A percentile compares a stretch with the other conserved stretches of the same genome.
phyloP scores from a whole-genome alignment of 2,329 filamentous ascomycete species.

The Colletotrichum eleusines region DNA sequence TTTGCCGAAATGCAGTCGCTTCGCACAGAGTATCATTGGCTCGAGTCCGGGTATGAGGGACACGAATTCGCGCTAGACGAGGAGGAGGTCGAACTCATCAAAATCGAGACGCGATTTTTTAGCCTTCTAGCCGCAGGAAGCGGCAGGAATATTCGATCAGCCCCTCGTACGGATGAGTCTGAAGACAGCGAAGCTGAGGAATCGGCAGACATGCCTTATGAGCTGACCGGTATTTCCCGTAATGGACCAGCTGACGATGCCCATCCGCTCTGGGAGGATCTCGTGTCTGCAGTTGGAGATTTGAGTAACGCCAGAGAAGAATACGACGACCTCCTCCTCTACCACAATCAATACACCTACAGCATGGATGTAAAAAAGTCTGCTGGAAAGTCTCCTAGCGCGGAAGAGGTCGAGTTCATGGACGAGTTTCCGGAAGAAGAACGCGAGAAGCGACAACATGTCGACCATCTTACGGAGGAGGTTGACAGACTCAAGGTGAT shows the following conservation, averaged over 20 bases:
- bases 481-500: conserved; percentile 52
- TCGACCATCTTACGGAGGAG: conserved; percentile 51
- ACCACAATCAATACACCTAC: conserved; percentile 54
- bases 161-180: conserved; percentile 11
- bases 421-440: conserved; percentile 56
- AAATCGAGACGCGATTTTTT: conserved; percentile 55
- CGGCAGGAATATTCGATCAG: conserved; percentile 4
- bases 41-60: conserved; percentile 54
- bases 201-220: conserved; percentile 47
- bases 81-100: conserved; percentile 51
- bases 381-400: conserved; percentile 47
- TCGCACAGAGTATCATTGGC: conserved; percentile 53
- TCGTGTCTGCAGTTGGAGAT: conserved; percentile 59
- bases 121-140: conserved; percentile 48
- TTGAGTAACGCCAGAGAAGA: conserved; percentile 62
- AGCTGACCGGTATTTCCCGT: conserved; percentile 52
- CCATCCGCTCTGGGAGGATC: conserved; percentile 61
- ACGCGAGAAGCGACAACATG: conserved; percentile 48
- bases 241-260: conserved; percentile 54
- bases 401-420: conserved; percentile 59
- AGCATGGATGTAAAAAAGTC: conserved; percentile 51
- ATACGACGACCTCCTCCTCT: conserved; percentile 57
- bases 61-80: conserved; percentile 52
- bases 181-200: conserved; percentile 34
- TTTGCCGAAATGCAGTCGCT: conserved; percentile 53